These are phyloP conservation scores for Pezizomycotina sp. DNA, from an alignment of 2,329 filamentous ascomycete species.

Conservation along the genomic window DNA sequence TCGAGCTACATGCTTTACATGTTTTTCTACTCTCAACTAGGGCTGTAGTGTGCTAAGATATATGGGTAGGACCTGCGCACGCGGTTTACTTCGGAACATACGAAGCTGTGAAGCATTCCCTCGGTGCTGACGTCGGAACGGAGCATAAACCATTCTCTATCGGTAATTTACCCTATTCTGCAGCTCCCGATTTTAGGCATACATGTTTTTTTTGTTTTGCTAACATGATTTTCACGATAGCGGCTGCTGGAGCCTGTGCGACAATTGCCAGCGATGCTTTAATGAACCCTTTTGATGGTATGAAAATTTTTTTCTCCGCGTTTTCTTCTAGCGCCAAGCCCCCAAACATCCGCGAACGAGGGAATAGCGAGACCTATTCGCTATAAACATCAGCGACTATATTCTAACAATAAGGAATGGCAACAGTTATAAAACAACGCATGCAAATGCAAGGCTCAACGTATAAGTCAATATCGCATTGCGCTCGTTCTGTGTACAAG, in stretches of 20 bases:
- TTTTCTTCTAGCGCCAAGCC: constrained; percentile 1
- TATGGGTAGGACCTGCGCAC: constrained; percentile 64
- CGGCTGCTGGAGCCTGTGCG: constrained; percentile 79
- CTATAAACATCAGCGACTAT: background rate
- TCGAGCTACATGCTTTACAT: background rate
- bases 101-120: constrained; percentile 87
- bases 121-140: constrained; percentile 70
- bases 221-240: constrained; percentile 33
- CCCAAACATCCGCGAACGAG: constrained; percentile 4
- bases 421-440: constrained; percentile 90
- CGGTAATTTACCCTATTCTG: constrained; percentile 39
- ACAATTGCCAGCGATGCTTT: constrained; percentile 95
- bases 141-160: constrained; percentile 86
- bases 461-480: constrained; percentile 73
- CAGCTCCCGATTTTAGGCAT: background rate
- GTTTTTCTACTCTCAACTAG: background rate
- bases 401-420: constrained; percentile 8
- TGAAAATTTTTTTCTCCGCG: constrained; percentile 25
- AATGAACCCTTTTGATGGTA: constrained; percentile 99
- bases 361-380: constrained; percentile 2
- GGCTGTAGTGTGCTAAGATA: constrained; percentile 23
- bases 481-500: constrained; percentile 72
- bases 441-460: constrained; percentile 98
- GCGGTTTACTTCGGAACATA: constrained; percentile 98
- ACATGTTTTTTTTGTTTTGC: background rate